Conservation (phyloP, 495 filamentous ascomycete genomes). For the Hypomontagnella submonticulosa region DNA sequence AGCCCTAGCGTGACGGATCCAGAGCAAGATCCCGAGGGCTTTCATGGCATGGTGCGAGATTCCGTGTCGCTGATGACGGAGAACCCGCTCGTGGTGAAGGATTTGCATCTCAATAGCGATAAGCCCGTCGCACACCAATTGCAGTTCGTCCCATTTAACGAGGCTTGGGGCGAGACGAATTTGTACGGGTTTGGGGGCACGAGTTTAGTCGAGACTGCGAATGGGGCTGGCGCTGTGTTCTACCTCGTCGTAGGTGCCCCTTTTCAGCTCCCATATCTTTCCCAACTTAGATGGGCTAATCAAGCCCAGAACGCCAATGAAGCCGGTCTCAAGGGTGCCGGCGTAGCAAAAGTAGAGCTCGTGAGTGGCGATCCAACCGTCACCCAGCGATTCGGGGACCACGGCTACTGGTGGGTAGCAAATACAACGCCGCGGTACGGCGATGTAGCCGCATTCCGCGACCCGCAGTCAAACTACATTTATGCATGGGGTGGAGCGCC, state of each 20-base stretch:
- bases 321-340: slow-evolving; percentile 48
- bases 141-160: slow-evolving; percentile 50
- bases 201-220: slow-evolving; percentile 48
- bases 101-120: slow-evolving; percentile 48
- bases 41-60: slow-evolving; percentile 54
- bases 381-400: slow-evolving; percentile 45
- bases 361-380: slow-evolving; percentile 48
- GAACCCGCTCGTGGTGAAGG: slow-evolving; percentile 47
- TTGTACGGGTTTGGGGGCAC: slow-evolving; percentile 51
- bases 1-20: slow-evolving; percentile 45
- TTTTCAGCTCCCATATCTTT: not conserved
- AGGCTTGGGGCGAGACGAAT: slow-evolving; percentile 49
- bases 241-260: slow-evolving; percentile 44
- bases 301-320: slow-evolving; percentile 45
- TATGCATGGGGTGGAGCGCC: slow-evolving; percentile 52
- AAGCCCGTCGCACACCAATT: slow-evolving; percentile 45
- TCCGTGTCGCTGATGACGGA: slow-evolving; percentile 46
- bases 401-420: slow-evolving; percentile 51
- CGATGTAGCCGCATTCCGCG: slow-evolving; percentile 51
- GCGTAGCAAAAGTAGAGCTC: slow-evolving; percentile 49
- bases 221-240: slow-evolving; percentile 41
- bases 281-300: not conserved
- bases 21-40: slow-evolving; percentile 37
- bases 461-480: slow-evolving; percentile 49
- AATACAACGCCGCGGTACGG: slow-evolving; percentile 45